Base-by-base conservation (phyloP, 2,329 filamentous ascomycete genomes). In the Ophioceras dolichostomum region DNA sequence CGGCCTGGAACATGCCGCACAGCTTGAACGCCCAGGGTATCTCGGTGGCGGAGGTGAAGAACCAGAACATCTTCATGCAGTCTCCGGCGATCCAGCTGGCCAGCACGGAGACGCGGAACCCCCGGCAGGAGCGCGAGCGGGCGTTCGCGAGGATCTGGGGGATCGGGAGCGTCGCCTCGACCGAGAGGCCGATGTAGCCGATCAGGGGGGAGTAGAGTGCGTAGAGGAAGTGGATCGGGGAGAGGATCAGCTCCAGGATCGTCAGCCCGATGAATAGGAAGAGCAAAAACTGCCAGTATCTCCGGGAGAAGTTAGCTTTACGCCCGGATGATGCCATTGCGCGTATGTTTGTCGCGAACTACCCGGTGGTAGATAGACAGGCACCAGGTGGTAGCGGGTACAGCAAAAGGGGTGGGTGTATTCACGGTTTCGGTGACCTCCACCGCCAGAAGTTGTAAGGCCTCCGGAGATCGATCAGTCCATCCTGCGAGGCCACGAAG, bases 381-480 rank as follows among this genome's bases (percentile, higher is more conserved):
- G n/a, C n/a, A n/a, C n/a, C n/a, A n/a, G n/a, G n/a, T n/a, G n/a
- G n/a, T n/a, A n/a, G n/a, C n/a, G n/a, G n/a, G n/a, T n/a, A n/a
- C n/a, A n/a, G n/a, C n/a, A n/a, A n/a, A n/a, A n/a, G n/a, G n/a
- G n/a, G n/a, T n/a, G n/a, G n/a, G n/a, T n/a, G n/a, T n/a, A n/a
- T 18, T 32, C 19, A 79, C 62, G 82, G 81, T 48, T 76, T 77
- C 5, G 76, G 68, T 16, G 73, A 74, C 39, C 76, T 70, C 84
- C 84, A 89, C 57, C 84, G 82, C 84, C 84, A 89, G 55, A 89
- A 89, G 49, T 77, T 72, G 53, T 78, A 88, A 1, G 83, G 83
- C 18, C 83, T 65, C 42, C 64, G 65, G 32, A 58, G 58, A 40
- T 55, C 57, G 40, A 45, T 59, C 29, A 53, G 46, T 9, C 54